Evolutionary conservation across 805 yeast genomes (phyloP), one percentile per base, ranked within the genome.

Genomic region (Hanseniaspora clermontiae): DNA sequence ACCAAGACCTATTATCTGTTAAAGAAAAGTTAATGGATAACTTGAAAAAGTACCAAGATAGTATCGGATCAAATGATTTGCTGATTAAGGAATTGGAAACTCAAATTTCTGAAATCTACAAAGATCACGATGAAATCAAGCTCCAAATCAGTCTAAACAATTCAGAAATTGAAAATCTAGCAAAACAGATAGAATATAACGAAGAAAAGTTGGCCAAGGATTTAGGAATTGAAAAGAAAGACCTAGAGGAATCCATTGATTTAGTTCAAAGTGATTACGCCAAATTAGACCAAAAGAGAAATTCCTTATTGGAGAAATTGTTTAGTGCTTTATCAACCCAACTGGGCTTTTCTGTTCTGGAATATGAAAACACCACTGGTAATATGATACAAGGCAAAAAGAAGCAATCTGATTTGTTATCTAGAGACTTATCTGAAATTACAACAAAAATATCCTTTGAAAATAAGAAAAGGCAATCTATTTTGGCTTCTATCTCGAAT

Each of bases 341-440:
- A 57, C 69, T 82, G 53, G 80, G 80, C 0, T 79, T 87, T 61
- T 65, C 70, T 8, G 79, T 88, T 42, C 72, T 75, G 49, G 88
- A 83, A 37, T 89, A 84, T 65, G 96, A 89, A 65, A 72, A 71
- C 46, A 72, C 78, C 12, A 85, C 83, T 55, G 90, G 91, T 6
- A 71, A 78, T 5, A 68, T 77, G 4, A 63, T 78, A 51, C 73
- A 85, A 63, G 73, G 74, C 36, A 78, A 79, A 53, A 73, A 82
- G 1, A 80, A 78, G 58, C 87, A 84, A 63, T 72, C 81, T 47
- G 74, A 84, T 1, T 80, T 80, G 60, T 77, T 78, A 58, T 71
- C 78, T 43, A 81, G 80, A 58, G 84, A 85, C 56, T 76, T 84
- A 17, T 68, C 82, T 15, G 76, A 79, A 8, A 67, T 87, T 43